A percentile compares a stretch with the other conserved stretches of the same genome.
Conservation (phyloP, 805 yeast genomes). For the Dipodascus albidus region DNA sequence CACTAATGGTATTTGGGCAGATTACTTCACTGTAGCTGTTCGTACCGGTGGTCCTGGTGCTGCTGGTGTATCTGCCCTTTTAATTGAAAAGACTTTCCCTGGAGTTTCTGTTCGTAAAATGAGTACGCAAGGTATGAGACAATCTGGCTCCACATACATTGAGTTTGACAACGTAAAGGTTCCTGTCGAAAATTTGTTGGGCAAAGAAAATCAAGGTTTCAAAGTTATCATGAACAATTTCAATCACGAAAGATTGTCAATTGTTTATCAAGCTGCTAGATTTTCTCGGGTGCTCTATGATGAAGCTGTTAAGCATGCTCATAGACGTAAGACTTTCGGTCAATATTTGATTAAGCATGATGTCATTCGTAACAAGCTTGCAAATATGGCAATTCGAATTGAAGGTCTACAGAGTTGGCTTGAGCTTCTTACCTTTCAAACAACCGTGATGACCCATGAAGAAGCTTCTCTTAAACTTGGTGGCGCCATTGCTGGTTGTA, state of each 20-base stretch:
- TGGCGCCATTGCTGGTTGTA: conserved; percentile 33
- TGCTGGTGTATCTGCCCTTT: conserved; percentile 28
- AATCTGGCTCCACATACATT: conserved; percentile 30
- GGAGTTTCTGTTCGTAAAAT: conserved; percentile 28
- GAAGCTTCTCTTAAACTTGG: conserved; percentile 29
- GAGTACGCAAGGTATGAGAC: conserved; percentile 31
- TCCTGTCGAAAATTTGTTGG: conserved; percentile 30
- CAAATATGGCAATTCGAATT: conserved; percentile 29
- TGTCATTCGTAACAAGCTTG: conserved; percentile 32
- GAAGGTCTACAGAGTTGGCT: conserved; percentile 32
- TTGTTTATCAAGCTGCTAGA: conserved; percentile 30
- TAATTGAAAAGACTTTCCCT: conserved; percentile 28
- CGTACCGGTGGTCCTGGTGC: conserved; percentile 33
- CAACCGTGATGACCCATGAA: conserved; percentile 20
- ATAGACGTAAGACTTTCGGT: conserved; percentile 32
- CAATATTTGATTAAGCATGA: conserved; percentile 29
- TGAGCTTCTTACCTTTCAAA: conserved; percentile 27
- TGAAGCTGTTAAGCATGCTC: conserved; percentile 30
- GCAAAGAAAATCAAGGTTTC: conserved; percentile 31
- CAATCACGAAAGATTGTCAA: conserved; percentile 33
- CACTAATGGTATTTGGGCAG: conserved; percentile 33
- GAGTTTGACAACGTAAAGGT: conserved; percentile 34
- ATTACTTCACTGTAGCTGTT: conserved; percentile 33
- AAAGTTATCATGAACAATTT: conserved; percentile 32
- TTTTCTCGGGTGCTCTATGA: conserved; percentile 28